These are phyloP conservation scores for Candida loeiensis DNA, from an alignment of 805 yeast genomes.

Conservation along the genomic window DNA sequence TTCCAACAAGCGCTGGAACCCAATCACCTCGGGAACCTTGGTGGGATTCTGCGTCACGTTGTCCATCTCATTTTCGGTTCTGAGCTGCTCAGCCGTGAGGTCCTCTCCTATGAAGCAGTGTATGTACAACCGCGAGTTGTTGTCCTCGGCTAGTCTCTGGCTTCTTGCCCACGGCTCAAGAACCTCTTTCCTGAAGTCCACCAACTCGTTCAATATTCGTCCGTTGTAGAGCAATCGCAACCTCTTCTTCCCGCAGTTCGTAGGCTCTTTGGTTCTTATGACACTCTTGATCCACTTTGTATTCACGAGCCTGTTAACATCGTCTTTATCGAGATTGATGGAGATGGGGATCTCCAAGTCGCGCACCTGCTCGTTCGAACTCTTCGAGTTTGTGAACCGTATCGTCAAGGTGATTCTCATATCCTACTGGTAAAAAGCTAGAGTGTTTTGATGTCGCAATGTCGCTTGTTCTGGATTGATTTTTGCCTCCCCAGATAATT, in stretches of 20 bases:
- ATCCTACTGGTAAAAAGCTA: background rate
- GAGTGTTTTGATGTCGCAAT: background rate
- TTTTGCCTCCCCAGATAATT: no score
- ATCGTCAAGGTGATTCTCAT: constrained; percentile 27
- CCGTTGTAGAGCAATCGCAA: constrained; percentile 70
- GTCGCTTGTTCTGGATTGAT: no score
- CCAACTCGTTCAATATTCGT: constrained; percentile 53
- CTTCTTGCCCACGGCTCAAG: constrained; percentile 25
- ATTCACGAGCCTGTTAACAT: constrained; percentile 28
- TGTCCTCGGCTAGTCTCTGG: background rate
- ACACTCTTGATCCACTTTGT: constrained; percentile 28
- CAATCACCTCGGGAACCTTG: constrained; percentile 67
- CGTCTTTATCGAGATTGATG: constrained; percentile 27
- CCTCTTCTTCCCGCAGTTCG: constrained; percentile 38
- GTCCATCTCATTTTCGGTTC: constrained; percentile 51
- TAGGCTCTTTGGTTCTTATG: constrained; percentile 24
- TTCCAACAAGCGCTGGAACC: constrained; percentile 77
- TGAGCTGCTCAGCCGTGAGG: constrained; percentile 51
- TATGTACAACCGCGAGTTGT: constrained; percentile 47
- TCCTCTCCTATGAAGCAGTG: constrained; percentile 79
- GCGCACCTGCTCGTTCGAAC: constrained; percentile 11
- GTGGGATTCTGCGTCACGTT: constrained; percentile 44
- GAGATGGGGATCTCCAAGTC: constrained; percentile 30
- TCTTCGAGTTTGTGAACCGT: constrained; percentile 23
- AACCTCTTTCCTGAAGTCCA: constrained; percentile 53